Percentiles rank a stretch among this genome's conserved stretches.
Conservation (phyloP, 495 filamentous ascomycete species). For the Peziza echinospora region DNA sequence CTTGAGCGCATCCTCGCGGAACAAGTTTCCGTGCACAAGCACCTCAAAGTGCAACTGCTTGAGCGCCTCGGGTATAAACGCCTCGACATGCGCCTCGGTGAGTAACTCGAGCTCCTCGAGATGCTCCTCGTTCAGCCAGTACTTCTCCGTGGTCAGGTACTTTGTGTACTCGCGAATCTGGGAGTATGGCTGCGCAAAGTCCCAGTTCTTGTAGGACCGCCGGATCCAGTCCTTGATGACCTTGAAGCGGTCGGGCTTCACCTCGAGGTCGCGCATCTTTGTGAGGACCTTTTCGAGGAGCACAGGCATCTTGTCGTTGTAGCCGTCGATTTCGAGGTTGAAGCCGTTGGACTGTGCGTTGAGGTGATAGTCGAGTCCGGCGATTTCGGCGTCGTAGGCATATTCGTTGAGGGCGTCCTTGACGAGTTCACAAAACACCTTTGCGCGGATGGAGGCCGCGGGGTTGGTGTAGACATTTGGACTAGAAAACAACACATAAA, state of each 20-base stretch:
- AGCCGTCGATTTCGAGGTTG: slow-evolving; percentile 62
- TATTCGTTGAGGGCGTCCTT: slow-evolving; percentile 82
- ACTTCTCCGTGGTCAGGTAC: slow-evolving; percentile 55
- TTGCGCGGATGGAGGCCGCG: slow-evolving; percentile 50
- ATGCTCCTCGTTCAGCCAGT: slow-evolving; percentile 63
- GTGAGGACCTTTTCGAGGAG: slow-evolving; percentile 76
- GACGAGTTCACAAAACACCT: slow-evolving; percentile 70
- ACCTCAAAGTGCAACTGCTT: slow-evolving; percentile 73
- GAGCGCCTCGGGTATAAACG: slow-evolving; percentile 62
- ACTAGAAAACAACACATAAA: slow-evolving; percentile 1
- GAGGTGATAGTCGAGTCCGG: slow-evolving; percentile 70
- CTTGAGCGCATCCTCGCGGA: slow-evolving; percentile 83
- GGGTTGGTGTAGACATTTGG: slow-evolving; percentile 58
- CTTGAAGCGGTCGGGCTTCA: slow-evolving; percentile 66
- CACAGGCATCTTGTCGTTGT: slow-evolving; percentile 88
- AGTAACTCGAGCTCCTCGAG: slow-evolving; percentile 54
- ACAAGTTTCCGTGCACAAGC: slow-evolving; percentile 77
- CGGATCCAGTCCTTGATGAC: slow-evolving; percentile 74
- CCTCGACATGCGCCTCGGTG: slow-evolving; percentile 47
- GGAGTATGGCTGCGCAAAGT: slow-evolving; percentile 67
- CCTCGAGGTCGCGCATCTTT: slow-evolving; percentile 64
- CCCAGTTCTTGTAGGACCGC: slow-evolving; percentile 61
- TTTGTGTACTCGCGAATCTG: slow-evolving; percentile 71
- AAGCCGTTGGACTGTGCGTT: slow-evolving; percentile 47
- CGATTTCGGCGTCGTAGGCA: slow-evolving; percentile 87